Conservation (phyloP, 345 rosid species). For the Eucalyptus sp. region DNA sequence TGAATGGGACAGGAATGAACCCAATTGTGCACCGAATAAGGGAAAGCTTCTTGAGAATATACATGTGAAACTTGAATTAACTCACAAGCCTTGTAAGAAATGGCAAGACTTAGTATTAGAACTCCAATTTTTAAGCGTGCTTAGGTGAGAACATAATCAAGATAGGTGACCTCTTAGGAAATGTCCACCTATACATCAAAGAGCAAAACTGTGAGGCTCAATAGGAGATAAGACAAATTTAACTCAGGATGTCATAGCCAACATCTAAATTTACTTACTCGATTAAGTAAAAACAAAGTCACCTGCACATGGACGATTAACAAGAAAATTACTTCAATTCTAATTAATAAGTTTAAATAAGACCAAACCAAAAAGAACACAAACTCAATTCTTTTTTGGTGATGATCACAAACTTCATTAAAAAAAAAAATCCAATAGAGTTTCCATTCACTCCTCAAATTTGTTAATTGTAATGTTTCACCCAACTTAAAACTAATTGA, state of each 20-base stretch:
- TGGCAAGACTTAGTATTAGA: accelerated
- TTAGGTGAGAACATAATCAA: not conserved
- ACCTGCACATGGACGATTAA: not conserved
- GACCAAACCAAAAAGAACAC: accelerated
- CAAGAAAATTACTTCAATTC: not conserved
- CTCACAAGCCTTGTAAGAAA: accelerated
- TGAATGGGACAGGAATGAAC: accelerated
- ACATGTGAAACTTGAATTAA: too few relatives aligned
- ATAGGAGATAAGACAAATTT: accelerated
- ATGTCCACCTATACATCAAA: accelerated
- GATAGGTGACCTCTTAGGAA: too few relatives aligned
- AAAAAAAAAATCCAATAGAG: not conserved
- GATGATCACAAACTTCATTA: not conserved
- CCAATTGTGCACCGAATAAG: accelerated
- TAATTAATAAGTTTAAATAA: too few relatives aligned
- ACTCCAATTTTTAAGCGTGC: not conserved
- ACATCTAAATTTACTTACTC: not conserved
- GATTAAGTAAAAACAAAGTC: not conserved
- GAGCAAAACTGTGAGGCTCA: accelerated
- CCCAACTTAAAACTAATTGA: not conserved
- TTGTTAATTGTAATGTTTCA: not conserved
- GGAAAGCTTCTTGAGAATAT: too few relatives aligned
- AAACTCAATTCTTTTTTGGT: not conserved
- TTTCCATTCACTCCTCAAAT: not conserved
- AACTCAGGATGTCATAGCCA: accelerated